phyloP scores from a whole-genome alignment of 495 filamentous ascomycete genomes.

The Penicillium cosmopolitanum region DNA sequence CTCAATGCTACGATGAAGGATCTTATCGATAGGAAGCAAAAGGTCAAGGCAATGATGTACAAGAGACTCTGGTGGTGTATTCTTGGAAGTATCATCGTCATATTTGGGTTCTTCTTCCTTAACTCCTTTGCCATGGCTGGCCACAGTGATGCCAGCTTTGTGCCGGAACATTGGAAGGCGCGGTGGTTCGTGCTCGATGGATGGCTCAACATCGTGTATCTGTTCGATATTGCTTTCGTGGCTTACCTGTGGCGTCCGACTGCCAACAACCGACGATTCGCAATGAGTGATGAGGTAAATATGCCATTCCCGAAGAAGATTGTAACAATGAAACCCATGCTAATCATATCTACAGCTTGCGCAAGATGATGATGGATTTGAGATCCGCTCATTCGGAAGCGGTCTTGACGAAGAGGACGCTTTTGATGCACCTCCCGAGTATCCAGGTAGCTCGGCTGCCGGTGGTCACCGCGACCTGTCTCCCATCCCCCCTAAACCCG shows the following conservation, averaged over 20 bases:
- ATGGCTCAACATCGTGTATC: slow-evolving; percentile 96
- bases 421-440: slow-evolving; percentile 45
- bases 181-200: slow-evolving; percentile 98
- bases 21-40: slow-evolving; percentile 89
- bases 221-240: slow-evolving; percentile 87
- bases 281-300: slow-evolving; percentile 93
- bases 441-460: slow-evolving; percentile 30
- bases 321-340: slow-evolving; percentile 6
- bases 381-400: slow-evolving; percentile 90
- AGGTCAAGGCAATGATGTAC: slow-evolving; percentile 93
- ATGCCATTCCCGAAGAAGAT: background rate
- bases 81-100: slow-evolving; percentile 85
- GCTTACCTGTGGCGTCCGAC: slow-evolving; percentile 98
- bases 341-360: slow-evolving; percentile 65
- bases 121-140: slow-evolving; percentile 94
- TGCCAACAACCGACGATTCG: slow-evolving; percentile 94
- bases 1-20: slow-evolving; percentile 95
- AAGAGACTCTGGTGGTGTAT: slow-evolving; percentile 99
- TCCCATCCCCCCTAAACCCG: slow-evolving; percentile 56
- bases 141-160: slow-evolving; percentile 78
- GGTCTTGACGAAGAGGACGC: slow-evolving; percentile 71
- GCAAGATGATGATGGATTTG: slow-evolving; percentile 98
- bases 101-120: slow-evolving; percentile 95
- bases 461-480: slow-evolving; percentile 47
- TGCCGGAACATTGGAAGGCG: slow-evolving; percentile 93